Evolutionary conservation across 257 asterid genomes (phyloP), one percentile per base, ranked within the genome.

Genomic region (Jasminum sambac): DNA sequence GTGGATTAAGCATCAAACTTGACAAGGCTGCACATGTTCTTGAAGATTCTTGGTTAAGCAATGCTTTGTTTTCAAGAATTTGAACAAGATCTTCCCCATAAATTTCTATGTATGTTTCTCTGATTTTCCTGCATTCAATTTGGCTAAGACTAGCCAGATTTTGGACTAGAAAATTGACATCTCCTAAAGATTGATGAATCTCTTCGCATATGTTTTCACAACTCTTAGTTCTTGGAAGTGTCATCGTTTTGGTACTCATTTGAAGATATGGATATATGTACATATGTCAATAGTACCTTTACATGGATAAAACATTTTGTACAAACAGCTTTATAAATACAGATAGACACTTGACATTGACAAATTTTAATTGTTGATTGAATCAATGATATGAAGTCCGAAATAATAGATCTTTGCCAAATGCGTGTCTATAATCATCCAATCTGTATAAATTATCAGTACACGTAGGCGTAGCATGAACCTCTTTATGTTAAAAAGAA

Each of bases 61-160:
- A 11, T 37, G 58, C 57, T 37, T 13, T 34, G 25, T 26, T 57
- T 48, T 61, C 63, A 55, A 73, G 59, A 25, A 48, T 63, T 19
- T 65, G 81, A 65, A 75, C 21, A 21, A 84, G 63, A 59, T 89
- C 96, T 71, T 78, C 81, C 2, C 84, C 86, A 70, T 83, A 84
- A 16, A 76, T 60, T 40, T 73, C 70, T 79, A 46, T 60, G 72
- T 89, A 82, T 1, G 69, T 62, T 69, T 84, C 86, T 60, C 87
- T 82, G 25, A 80, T 66, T 66, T 69, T 70, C 44, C 82, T 55
- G 75, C 88, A 67, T 48, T 84, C 86, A 9, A 50, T 23, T 48
- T 74, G 87, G 81, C 66, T 79, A 17, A 82, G 61, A 39, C 72
- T 23, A n/a, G 52, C 62, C 14, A 84, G 58, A 30, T 40, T 21